phyloP scores from a whole-genome alignment of 2,329 filamentous ascomycete species.

The Fusarium coicis region DNA sequence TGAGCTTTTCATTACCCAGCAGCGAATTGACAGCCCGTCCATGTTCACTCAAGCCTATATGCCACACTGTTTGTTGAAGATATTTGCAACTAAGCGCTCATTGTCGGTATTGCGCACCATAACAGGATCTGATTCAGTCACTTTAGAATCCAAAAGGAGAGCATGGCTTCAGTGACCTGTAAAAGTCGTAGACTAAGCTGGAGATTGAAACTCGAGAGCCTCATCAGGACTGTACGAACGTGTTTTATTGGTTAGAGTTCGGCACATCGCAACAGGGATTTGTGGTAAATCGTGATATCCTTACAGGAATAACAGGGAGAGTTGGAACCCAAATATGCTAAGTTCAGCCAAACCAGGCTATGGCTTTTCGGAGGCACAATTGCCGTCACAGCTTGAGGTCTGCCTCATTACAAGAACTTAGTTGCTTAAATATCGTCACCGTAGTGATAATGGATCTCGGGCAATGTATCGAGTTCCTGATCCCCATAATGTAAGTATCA shows the following conservation, averaged over 20 bases:
- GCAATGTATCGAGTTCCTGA: background rate
- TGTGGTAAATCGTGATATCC: background rate
- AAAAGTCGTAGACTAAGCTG: background rate
- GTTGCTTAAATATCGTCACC: background rate
- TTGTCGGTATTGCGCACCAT: background rate
- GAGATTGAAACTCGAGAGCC: background rate
- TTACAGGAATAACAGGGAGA: background rate
- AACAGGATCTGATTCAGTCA: background rate
- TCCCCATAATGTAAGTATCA: background rate
- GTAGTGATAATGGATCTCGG: background rate
- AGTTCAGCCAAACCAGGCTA: background rate
- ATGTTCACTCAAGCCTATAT: background rate
- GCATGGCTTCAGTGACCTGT: background rate
- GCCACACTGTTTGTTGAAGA: background rate
- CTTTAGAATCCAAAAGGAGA: background rate
- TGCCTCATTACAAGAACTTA: background rate
- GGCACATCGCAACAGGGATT: background rate
- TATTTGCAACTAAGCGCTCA: background rate
- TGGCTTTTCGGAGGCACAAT: background rate
- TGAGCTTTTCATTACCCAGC: background rate
- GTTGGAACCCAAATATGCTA: background rate
- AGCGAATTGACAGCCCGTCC: background rate
- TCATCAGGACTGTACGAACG: background rate
- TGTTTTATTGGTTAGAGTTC: background rate
- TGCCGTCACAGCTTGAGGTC: constrained; percentile 1